Evolutionary conservation across 768 basidiomycete species (phyloP).

Genomic region (Xanthoconium stramineum): DNA sequence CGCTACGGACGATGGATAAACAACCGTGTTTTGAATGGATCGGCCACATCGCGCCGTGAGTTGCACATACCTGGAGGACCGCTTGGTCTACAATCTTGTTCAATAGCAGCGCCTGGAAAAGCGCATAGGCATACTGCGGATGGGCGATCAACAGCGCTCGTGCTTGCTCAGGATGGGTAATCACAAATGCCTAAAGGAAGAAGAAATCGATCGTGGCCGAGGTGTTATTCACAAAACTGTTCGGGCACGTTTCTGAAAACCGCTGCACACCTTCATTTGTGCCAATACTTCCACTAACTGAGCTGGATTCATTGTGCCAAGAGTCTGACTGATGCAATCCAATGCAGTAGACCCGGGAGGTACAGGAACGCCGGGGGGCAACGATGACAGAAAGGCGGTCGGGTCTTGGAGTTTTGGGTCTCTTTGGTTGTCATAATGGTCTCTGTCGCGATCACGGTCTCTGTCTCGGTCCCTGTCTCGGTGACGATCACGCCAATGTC

Average conservation of each 20-base stretch:
- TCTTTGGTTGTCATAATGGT: constrained; percentile 30
- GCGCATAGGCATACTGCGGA: constrained; percentile 92
- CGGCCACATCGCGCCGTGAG: constrained; percentile 6
- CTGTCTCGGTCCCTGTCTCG: constrained; percentile 50
- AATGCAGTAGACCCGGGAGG: constrained; percentile 67
- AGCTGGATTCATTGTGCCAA: constrained; percentile 78
- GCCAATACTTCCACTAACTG: constrained; percentile 91
- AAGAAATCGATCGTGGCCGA: constrained; percentile 9
- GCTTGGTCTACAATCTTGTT: constrained; percentile 91
- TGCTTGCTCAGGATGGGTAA: constrained; percentile 89
- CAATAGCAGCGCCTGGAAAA: constrained; percentile 90
- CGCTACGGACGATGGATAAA: constrained; percentile 32
- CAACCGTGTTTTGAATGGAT: background rate
- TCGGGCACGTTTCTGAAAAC: constrained; percentile 17
- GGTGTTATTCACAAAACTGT: constrained; percentile 21
- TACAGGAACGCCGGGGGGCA: constrained; percentile 77
- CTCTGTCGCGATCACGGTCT: constrained; percentile 48
- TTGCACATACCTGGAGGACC: constrained; percentile 64
- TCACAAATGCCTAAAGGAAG: constrained; percentile 80
- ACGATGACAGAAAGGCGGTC: constrained; percentile 53
- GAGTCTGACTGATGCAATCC: constrained; percentile 81
- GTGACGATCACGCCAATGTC: constrained; percentile 44
- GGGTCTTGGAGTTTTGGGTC: constrained; percentile 39
- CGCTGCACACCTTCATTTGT: constrained; percentile 88
- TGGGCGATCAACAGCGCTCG: constrained; percentile 72